Percentiles rank a stretch among this genome's conserved stretches.
phyloP scores from a whole-genome alignment of 345 rosid species.

The Barbarea vulgaris region DNA sequence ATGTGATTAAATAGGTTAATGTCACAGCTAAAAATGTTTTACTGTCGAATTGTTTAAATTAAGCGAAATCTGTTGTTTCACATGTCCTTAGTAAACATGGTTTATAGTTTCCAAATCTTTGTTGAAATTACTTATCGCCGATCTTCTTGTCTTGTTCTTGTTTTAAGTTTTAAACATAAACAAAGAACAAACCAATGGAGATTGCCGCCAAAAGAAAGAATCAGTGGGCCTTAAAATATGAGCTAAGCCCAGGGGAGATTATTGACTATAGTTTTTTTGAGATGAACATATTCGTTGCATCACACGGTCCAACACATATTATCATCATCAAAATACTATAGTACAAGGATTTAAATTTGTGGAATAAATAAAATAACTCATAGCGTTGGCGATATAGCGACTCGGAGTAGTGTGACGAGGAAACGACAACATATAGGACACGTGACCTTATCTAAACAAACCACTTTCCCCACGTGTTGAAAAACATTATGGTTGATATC shows the following conservation, averaged over 20 bases:
- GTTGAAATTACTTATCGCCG: not conserved
- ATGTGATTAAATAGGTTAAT: not conserved
- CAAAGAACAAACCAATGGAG: not conserved
- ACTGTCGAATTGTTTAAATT: no score
- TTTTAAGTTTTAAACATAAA: not conserved
- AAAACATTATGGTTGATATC: not conserved
- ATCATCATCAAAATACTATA: constrained; percentile 12
- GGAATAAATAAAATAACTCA: not conserved
- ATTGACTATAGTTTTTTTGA: constrained; percentile 1
- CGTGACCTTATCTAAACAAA: constrained; percentile 26
- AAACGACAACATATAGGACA: constrained; percentile 35
- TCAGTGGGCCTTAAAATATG: not conserved
- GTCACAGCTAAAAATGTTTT: not conserved
- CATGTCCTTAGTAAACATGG: not conserved
- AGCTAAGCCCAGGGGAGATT: constrained; percentile 21
- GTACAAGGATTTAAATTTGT: not conserved
- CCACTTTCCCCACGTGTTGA: constrained; percentile 26
- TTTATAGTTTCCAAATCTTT: not conserved
- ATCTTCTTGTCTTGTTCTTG: not conserved
- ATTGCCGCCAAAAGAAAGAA: not conserved
- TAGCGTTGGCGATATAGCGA: constrained; percentile 27
- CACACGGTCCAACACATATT: constrained; percentile 26
- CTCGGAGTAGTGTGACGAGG: constrained; percentile 25
- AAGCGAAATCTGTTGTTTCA: not conserved
- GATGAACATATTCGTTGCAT: constrained; percentile 20